These are phyloP conservation scores for Purshia tridentata DNA, from an alignment of 306 rosid species.

Conservation along the genomic window DNA sequence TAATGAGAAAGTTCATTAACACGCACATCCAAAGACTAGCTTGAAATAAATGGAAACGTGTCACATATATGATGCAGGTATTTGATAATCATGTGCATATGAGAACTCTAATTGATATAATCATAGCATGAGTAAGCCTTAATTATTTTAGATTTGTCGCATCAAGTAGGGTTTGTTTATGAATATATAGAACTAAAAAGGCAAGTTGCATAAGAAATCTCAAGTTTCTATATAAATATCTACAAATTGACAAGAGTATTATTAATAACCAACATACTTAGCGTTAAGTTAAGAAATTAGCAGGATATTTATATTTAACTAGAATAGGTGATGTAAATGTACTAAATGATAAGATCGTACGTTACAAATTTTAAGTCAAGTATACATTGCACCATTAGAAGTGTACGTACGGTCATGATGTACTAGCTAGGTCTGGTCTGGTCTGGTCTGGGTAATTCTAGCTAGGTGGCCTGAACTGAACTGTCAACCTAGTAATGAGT, in stretches of 20 bases:
- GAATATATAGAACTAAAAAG: not conserved
- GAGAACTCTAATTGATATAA: not conserved
- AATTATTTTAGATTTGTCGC: not conserved
- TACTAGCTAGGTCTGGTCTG: too few species aligned
- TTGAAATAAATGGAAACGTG: too few species aligned
- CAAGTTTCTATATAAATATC: not conserved
- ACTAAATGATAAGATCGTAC: constrained; percentile 4
- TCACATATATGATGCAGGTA: too few species aligned
- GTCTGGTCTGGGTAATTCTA: not conserved
- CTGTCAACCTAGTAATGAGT: not conserved
- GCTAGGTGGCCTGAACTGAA: not conserved
- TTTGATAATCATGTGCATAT: too few species aligned
- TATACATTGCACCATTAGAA: not conserved
- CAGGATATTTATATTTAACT: not conserved
- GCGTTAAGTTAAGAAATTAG: not conserved
- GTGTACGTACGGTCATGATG: constrained; percentile 25
- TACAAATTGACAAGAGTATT: not conserved
- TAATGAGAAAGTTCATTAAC: too few species aligned
- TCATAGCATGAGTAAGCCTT: not conserved
- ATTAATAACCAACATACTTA: not conserved
- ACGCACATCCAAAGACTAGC: too few species aligned
- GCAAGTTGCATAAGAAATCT: not conserved
- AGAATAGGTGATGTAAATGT: constrained; percentile 7
- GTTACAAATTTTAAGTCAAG: not conserved
- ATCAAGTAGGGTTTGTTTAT: too few species aligned